Percentiles rank a stretch among this genome's conserved stretches.
Conservation (phyloP, 1,284 basidiomycete species). For the Quambalaria eucalypti region DNA sequence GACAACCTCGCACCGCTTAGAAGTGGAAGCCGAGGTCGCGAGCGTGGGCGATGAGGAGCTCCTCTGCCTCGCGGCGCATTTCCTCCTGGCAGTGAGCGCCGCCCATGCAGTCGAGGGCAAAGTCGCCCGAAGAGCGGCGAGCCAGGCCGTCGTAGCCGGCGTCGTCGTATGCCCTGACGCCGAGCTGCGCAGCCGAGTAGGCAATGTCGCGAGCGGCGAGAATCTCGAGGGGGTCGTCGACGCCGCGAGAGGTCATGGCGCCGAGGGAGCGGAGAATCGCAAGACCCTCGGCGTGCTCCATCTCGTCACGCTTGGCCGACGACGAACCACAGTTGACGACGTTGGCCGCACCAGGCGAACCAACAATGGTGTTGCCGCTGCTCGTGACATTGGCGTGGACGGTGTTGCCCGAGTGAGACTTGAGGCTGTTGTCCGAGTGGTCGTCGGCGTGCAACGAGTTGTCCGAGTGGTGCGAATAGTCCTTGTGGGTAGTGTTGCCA, state of each 20-base stretch:
- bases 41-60: not conserved
- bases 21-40: not conserved
- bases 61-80: not conserved
- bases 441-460: too few relatives aligned
- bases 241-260: not conserved
- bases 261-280: not conserved
- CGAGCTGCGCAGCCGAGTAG: not conserved
- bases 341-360: too few relatives aligned
- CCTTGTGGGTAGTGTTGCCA: too few relatives aligned
- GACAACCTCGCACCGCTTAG: too few relatives aligned
- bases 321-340: too few relatives aligned
- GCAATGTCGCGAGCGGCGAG: not conserved
- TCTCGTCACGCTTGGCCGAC: too few relatives aligned
- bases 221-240: not conserved
- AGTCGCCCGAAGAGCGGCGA: not conserved
- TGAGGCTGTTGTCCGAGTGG: too few relatives aligned
- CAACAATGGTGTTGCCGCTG: too few relatives aligned
- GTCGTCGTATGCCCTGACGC: not conserved
- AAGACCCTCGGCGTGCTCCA: conserved; percentile 4
- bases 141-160: not conserved
- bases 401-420: too few relatives aligned
- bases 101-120: not conserved
- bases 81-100: not conserved
- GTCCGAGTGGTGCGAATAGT: too few relatives aligned
- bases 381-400: too few relatives aligned